These are phyloP conservation scores for Silybum marianum DNA, from an alignment of 129 eudicot genomes.

Conservation along the genomic window DNA sequence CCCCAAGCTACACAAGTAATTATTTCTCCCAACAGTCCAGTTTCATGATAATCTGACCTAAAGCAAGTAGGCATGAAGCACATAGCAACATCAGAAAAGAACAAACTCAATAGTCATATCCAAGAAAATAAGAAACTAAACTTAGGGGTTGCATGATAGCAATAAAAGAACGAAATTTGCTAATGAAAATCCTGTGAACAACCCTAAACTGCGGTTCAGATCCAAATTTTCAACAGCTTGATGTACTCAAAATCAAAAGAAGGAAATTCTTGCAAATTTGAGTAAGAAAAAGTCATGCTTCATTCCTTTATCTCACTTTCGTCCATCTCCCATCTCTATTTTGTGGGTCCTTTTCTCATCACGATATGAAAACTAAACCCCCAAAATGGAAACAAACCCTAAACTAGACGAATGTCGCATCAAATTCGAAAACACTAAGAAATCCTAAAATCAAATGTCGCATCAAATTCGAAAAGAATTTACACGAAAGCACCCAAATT, in stretches of 20 bases:
- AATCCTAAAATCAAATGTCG: constrained; percentile 18
- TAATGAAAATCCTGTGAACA: neutral
- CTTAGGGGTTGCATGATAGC: neutral
- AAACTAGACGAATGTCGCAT: constrained; percentile 3
- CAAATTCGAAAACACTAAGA: constrained; percentile 1
- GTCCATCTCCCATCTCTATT: neutral
- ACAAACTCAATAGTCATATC: neutral
- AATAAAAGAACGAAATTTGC: neutral
- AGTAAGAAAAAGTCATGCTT: neutral
- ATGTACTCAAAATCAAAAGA: neutral
- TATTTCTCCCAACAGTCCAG: neutral
- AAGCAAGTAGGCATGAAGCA: neutral
- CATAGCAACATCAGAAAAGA: neutral
- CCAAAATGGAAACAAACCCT: neutral
- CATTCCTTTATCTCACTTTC: neutral
- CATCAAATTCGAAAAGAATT: neutral
- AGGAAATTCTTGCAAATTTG: neutral
- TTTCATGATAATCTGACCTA: neutral
- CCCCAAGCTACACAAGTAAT: constrained; percentile 16
- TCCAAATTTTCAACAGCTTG: neutral
- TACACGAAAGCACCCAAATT: neutral
- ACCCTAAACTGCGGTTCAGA: neutral
- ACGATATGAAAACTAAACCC: neutral
- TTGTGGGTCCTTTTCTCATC: neutral
- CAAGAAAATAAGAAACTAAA: neutral